phyloP scores from a whole-genome alignment of 2,329 filamentous ascomycete genomes.

The Xylaria sp. region DNA sequence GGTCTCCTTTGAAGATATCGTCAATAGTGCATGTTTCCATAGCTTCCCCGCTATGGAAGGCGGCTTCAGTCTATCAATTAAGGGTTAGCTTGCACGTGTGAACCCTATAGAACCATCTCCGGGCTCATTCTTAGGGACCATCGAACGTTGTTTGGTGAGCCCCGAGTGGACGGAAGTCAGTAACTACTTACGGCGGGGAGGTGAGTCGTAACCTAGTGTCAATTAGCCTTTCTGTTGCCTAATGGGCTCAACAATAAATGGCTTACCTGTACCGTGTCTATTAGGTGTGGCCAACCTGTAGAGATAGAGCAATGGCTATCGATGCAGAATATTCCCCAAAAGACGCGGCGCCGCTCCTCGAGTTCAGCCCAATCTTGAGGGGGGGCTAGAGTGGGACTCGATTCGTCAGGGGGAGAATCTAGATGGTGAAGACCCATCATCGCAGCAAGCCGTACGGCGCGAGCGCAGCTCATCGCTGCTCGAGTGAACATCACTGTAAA shows the following conservation, averaged over 20 bases:
- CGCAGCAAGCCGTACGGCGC: slow-evolving; percentile 71
- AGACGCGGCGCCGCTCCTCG: slow-evolving; percentile 83
- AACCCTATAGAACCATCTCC: neutral
- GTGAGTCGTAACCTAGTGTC: slow-evolving; percentile 73
- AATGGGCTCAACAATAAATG: neutral
- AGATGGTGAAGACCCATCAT: slow-evolving; percentile 71
- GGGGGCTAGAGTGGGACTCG: slow-evolving; percentile 77
- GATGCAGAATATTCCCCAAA: slow-evolving; percentile 86
- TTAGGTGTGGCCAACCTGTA: slow-evolving; percentile 87
- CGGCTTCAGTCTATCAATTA: slow-evolving; percentile 71
- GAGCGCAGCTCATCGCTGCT: slow-evolving; percentile 83
- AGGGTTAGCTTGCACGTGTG: slow-evolving; percentile 31
- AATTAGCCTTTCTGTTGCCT: slow-evolving; percentile 30
- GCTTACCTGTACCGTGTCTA: slow-evolving; percentile 75
- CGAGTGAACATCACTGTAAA: slow-evolving; percentile 77
- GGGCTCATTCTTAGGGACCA: neutral
- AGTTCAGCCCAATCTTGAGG: slow-evolving; percentile 83
- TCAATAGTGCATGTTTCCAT: slow-evolving; percentile 72
- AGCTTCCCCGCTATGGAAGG: slow-evolving; percentile 74
- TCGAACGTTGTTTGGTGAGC: neutral
- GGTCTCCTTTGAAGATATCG: slow-evolving; percentile 68
- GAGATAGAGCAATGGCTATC: slow-evolving; percentile 89
- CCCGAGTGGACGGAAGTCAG: neutral
- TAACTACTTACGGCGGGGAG: slow-evolving; percentile 65
- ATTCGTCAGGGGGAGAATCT: slow-evolving; percentile 45